These are phyloP conservation scores for Fusarium marasasianum DNA, from an alignment of 2,329 filamentous ascomycete species.

Conservation along the genomic window DNA sequence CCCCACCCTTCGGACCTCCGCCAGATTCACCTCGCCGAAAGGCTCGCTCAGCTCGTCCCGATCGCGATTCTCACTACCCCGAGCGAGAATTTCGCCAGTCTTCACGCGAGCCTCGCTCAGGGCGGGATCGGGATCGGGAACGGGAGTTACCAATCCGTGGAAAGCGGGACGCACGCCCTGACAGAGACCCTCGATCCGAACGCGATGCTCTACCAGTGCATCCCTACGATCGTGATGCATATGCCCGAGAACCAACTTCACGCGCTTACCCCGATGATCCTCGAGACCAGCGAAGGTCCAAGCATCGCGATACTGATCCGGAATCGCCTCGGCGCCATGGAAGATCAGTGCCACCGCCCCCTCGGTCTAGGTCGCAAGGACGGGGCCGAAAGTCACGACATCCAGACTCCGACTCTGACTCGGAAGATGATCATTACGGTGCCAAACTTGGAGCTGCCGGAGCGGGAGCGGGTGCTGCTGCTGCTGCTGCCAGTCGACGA, in stretches of 20 bases:
- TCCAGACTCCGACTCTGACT: constrained; percentile 30
- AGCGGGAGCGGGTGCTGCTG: constrained; percentile 12
- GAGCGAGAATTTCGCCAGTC: constrained; percentile 11
- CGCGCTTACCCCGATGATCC: constrained; percentile 2
- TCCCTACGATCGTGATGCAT: constrained; percentile 17
- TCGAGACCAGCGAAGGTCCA: constrained; percentile 5
- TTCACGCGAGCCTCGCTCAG: constrained; percentile 17
- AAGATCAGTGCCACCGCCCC: constrained; percentile 11
- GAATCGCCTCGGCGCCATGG: constrained; percentile 31
- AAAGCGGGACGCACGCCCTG: constrained; percentile 13
- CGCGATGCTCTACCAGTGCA: constrained; percentile 7
- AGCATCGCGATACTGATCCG: constrained; percentile 9
- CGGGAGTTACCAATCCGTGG: constrained; percentile 16
- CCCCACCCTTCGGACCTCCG: constrained; percentile 27
- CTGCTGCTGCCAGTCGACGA: constrained; percentile 19
- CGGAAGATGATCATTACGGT: constrained; percentile 23
- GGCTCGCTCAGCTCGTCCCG: constrained; percentile 26
- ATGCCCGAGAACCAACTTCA: neutral
- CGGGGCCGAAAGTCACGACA: constrained; percentile 23
- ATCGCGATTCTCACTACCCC: constrained; percentile 11
- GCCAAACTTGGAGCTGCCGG: constrained; percentile 2
- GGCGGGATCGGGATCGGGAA: constrained; percentile 17
- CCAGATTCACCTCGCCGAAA: constrained; percentile 34
- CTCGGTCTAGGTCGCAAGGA: constrained; percentile 25
- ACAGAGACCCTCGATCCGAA: constrained; percentile 17